These are phyloP conservation scores for Polygonum maritimum DNA, from an alignment of 148 eudicot genomes.

Conservation along the genomic window DNA sequence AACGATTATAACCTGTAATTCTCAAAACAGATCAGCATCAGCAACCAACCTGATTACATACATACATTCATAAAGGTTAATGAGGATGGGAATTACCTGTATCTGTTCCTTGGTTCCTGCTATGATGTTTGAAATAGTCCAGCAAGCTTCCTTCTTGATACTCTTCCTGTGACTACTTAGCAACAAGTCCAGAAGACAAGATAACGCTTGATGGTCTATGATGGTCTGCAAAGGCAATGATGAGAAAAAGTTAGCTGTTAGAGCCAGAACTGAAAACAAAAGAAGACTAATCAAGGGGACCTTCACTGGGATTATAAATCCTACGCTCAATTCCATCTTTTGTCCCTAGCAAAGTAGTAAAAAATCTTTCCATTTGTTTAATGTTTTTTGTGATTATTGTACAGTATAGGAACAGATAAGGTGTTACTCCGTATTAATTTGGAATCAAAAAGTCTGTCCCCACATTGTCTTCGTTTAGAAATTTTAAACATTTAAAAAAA, in stretches of 20 bases:
- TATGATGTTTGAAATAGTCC: conserved; percentile 76
- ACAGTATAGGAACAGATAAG: too few species aligned
- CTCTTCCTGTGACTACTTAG: conserved; percentile 66
- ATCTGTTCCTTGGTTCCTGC: conserved; percentile 71
- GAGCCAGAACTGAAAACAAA: neutral
- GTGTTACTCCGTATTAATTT: too few species aligned
- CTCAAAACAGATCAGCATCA: conserved; percentile 2
- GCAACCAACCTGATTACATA: neutral
- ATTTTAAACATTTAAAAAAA: too few species aligned
- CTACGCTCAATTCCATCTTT: too few species aligned
- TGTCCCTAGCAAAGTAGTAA: neutral
- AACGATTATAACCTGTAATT: too few species aligned
- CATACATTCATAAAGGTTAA: neutral
- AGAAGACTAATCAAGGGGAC: neutral
- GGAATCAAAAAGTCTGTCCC: too few species aligned
- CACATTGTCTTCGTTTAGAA: too few species aligned
- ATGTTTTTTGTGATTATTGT: too few species aligned
- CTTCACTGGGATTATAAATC: too few species aligned
- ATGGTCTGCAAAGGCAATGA: conserved; percentile 29
- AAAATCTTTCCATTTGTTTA: too few species aligned
- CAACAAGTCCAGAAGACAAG: conserved; percentile 47
- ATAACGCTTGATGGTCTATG: conserved; percentile 54
- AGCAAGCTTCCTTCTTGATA: conserved; percentile 80
- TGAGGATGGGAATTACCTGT: conserved; percentile 28
- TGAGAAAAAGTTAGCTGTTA: neutral